These are phyloP conservation scores for Gastrolobium villosum DNA, from an alignment of 306 rosid genomes.

Conservation along the genomic window DNA sequence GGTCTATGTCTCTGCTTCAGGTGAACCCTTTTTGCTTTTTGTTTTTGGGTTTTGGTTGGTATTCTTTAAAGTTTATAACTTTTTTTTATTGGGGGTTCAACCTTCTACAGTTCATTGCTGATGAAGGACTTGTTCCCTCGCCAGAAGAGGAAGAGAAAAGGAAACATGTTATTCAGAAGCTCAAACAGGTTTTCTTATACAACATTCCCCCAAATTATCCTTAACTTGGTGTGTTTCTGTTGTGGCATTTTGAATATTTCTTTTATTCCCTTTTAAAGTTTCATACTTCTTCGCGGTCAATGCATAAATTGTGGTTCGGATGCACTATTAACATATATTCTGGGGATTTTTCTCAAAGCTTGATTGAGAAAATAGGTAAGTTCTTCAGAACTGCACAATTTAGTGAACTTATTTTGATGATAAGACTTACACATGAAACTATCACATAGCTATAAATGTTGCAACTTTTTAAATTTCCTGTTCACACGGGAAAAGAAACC, in stretches of 20 bases:
- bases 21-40: background rate
- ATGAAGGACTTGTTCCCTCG: slow-evolving; percentile 56
- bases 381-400: background rate
- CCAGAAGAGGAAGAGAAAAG: slow-evolving; percentile 52
- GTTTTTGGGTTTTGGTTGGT: background rate
- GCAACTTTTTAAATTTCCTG: background rate
- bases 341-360: background rate
- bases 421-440: background rate
- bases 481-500: background rate
- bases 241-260: slow-evolving; percentile 2
- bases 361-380: background rate
- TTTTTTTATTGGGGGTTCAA: slow-evolving; percentile 20
- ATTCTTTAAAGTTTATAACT: background rate
- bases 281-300: background rate
- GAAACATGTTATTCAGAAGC: slow-evolving; percentile 35
- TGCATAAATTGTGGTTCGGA: background rate
- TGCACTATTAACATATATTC: background rate
- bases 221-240: slow-evolving; percentile 1
- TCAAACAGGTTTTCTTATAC: slow-evolving; percentile 45
- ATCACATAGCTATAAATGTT: slow-evolving; percentile 12
- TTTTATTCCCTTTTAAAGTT: background rate
- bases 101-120: slow-evolving; percentile 45
- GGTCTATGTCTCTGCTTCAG: slow-evolving; percentile 56
- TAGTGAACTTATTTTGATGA: background rate
- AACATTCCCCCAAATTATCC: background rate